These are phyloP conservation scores for Lunasporangiospora selenospora DNA, from an alignment of 192 early-diverging fungal genomes.

Conservation along the genomic window DNA sequence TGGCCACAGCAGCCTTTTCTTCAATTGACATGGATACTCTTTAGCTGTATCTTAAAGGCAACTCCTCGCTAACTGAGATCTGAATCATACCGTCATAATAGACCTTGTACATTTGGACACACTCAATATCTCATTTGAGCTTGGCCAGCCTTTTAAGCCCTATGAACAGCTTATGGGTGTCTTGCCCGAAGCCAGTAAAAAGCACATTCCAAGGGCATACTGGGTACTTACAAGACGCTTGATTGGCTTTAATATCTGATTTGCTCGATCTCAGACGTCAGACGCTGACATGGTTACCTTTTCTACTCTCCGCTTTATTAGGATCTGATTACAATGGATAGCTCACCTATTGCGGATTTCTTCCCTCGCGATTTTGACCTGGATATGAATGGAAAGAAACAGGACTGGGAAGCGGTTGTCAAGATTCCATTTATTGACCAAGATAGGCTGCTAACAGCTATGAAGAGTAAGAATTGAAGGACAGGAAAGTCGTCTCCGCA, in stretches of 20 bases:
- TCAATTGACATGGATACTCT: no score
- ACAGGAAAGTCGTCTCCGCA: no score
- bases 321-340: constrained; percentile 80
- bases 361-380: constrained; percentile 91
- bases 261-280: background rate
- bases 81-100: constrained; percentile 4
- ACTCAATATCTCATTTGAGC: constrained; percentile 77
- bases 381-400: constrained; percentile 99
- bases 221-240: constrained; percentile 45
- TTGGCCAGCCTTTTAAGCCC: constrained; percentile 90
- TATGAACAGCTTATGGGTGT: constrained; percentile 99
- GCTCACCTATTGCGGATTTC: constrained; percentile 94
- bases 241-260: background rate
- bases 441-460: constrained; percentile 80
- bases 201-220: constrained; percentile 83
- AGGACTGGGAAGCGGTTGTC: constrained; percentile 99
- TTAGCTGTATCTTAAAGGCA: no score
- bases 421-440: constrained; percentile 97
- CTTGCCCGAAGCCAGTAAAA: constrained; percentile 84
- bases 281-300: background rate
- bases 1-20: no score
- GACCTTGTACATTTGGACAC: constrained; percentile 59
- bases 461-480: constrained; percentile 66
- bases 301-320: constrained; percentile 21
- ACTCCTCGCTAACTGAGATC: background rate